Conservation (phyloP, 257 asterid species). For the Salvia miltiorrhiza region DNA sequence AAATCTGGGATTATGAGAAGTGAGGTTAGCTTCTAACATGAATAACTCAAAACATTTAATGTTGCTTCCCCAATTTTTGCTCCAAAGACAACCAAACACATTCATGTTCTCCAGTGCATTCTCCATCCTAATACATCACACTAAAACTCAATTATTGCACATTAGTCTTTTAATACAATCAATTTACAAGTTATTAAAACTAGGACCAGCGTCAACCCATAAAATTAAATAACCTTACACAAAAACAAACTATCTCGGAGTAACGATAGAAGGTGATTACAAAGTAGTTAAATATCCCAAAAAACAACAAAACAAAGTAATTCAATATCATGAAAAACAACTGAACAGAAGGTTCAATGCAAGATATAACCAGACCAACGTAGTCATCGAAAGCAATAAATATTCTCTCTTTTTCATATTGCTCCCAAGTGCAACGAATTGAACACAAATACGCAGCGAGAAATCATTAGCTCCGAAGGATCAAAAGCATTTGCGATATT, state of each 20-base stretch:
- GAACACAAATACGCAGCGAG: not conserved
- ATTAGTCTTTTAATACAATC: not conserved
- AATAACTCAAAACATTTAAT: not conserved
- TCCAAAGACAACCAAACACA: not conserved
- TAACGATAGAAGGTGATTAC: not conserved
- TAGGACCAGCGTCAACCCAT: not conserved
- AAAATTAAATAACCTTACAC: not conserved
- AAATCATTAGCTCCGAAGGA: not conserved
- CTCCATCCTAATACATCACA: not conserved
- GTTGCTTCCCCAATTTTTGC: not conserved
- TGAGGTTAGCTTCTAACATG: not conserved
- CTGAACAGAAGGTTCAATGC: not conserved
- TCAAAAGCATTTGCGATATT: not conserved
- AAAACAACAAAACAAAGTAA: not conserved
- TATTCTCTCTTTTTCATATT: not conserved
- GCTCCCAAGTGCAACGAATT: too few relatives aligned
- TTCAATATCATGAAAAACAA: too few relatives aligned
- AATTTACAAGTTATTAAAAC: not conserved
- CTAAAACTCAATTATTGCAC: not conserved
- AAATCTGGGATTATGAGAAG: not conserved
- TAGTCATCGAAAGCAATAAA: not conserved
- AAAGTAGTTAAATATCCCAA: not conserved
- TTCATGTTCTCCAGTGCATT: not conserved
- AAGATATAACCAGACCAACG: not conserved
- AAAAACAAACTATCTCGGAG: not conserved